Evolutionary conservation across 768 basidiomycete species (phyloP).

Genomic region (Suillus hirtellus): DNA sequence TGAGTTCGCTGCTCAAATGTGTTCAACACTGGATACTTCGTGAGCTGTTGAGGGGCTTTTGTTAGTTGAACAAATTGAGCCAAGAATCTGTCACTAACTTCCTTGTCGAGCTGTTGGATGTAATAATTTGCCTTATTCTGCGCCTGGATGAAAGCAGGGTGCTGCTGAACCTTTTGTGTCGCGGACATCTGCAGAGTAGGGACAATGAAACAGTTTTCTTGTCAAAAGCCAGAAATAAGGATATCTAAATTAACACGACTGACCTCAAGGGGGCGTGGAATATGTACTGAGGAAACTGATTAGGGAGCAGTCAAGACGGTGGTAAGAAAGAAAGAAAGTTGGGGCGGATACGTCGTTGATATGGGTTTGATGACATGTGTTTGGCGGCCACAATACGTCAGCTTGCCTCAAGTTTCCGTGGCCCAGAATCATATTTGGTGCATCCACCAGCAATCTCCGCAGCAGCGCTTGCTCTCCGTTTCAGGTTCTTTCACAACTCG

Average conservation of each 20-base stretch:
- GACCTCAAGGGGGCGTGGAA: constrained; percentile 17
- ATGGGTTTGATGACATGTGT: constrained; percentile 63
- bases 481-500: constrained; percentile 10
- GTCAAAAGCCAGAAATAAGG: neutral
- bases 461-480: constrained; percentile 9
- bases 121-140: constrained; percentile 83
- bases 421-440: constrained; percentile 11
- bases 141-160: constrained; percentile 83
- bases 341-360: constrained; percentile 36
- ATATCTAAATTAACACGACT: constrained; percentile 10
- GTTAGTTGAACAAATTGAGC: constrained; percentile 4
- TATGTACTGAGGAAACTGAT: constrained; percentile 14
- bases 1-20: constrained; percentile 87
- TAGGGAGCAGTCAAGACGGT: constrained; percentile 19
- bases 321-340: constrained; percentile 26
- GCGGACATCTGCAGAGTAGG: constrained; percentile 62
- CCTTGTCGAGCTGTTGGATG: constrained; percentile 91
- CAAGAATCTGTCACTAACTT: constrained; percentile 53
- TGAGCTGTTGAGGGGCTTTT: constrained; percentile 48
- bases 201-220: constrained; percentile 17
- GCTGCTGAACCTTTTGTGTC: constrained; percentile 80
- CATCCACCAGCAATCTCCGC: constrained; percentile 3
- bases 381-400: constrained; percentile 53
- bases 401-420: constrained; percentile 20
- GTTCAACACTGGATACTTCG: constrained; percentile 85